Evolutionary conservation across 257 asterid genomes (phyloP), one percentile per base, ranked within the genome.

Genomic region (Verbascum thapsus): DNA sequence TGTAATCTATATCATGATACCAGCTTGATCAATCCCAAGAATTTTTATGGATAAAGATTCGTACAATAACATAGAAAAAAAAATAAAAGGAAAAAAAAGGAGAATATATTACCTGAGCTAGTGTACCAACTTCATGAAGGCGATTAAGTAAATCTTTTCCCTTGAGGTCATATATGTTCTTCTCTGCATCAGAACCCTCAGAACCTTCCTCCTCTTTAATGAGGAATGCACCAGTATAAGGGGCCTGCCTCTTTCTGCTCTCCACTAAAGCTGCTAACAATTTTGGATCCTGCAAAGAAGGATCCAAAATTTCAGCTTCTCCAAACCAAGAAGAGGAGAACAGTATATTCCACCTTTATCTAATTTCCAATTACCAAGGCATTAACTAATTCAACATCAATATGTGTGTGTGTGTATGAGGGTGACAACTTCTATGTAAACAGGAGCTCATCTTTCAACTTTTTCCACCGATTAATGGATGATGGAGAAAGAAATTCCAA

Each of bases 211-310:
- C 96, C 2, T 94, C 98, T 81, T 90, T 94, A 45, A 94, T 42
- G 48, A 94, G 95, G 84, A 90, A 94, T 62, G 99, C 99, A 70
- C 99, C 99, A 20, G 98, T 90, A 73, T 84, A 94, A 69, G 99
- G 98, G 62, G 96, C 98, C 76, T 90, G 99, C 74, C 99, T 76
- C 74, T 84, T 90, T 69, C 85, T 85, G 76, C 88, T 85, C 75
- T 90, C 99, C 55, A 81, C 80, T 62, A 94, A 78, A 63, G 98
- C 99, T 58, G 95, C 95, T 75, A 90, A 80, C 74, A 94, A 78
- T 64, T 87, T 94, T 12, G 99, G 96, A 78, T 94, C 97, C 99
- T 94, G 87, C 56, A 60, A 65, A 80, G 38, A 53, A 53, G 58
- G 32, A 74, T 41, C 63, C 18, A 23, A 22, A 37, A 34, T 51